These are phyloP conservation scores for Aechmea fasciata DNA, from an alignment of 176 grass and related monocot species.

Conservation along the genomic window DNA sequence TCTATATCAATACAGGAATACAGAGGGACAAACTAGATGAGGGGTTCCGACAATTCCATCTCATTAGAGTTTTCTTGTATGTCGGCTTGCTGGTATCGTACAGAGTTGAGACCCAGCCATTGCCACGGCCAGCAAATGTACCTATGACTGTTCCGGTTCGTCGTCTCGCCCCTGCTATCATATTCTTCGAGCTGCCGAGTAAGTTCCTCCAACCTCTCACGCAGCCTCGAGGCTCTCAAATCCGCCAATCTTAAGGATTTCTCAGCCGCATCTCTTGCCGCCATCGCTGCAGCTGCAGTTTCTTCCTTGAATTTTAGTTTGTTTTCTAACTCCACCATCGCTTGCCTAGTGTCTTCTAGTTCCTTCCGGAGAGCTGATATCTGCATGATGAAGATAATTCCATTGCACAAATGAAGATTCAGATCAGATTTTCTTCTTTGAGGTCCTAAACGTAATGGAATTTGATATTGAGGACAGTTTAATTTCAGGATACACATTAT, in stretches of 20 bases:
- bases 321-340: slow-evolving; percentile 64
- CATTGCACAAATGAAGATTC: no score
- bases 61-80: slow-evolving; percentile 46
- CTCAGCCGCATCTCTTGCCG: slow-evolving; percentile 66
- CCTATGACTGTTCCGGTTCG: slow-evolving; percentile 34
- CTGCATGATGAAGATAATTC: slow-evolving; percentile 28
- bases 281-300: slow-evolving; percentile 69
- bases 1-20: background rate
- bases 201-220: slow-evolving; percentile 77
- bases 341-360: slow-evolving; percentile 64
- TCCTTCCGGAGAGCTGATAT: slow-evolving; percentile 63
- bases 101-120: slow-evolving; percentile 83
- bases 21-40: slow-evolving; percentile 37
- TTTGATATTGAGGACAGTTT: no score
- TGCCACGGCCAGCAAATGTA: slow-evolving; percentile 99
- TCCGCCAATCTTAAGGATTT: slow-evolving; percentile 76
- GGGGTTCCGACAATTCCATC: slow-evolving; percentile 89
- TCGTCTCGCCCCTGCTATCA: slow-evolving; percentile 25
- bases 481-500: no score
- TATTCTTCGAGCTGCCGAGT: slow-evolving; percentile 70
- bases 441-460: no score
- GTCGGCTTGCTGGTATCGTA: slow-evolving; percentile 32
- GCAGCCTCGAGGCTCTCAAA: slow-evolving; percentile 53
- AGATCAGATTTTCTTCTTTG: no score
- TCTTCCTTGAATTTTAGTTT: slow-evolving; percentile 99